Percentiles rank a stretch among this genome's conserved stretches.
phyloP scores from a whole-genome alignment of 2,329 filamentous ascomycete species.

The Calonectria henricotiae region DNA sequence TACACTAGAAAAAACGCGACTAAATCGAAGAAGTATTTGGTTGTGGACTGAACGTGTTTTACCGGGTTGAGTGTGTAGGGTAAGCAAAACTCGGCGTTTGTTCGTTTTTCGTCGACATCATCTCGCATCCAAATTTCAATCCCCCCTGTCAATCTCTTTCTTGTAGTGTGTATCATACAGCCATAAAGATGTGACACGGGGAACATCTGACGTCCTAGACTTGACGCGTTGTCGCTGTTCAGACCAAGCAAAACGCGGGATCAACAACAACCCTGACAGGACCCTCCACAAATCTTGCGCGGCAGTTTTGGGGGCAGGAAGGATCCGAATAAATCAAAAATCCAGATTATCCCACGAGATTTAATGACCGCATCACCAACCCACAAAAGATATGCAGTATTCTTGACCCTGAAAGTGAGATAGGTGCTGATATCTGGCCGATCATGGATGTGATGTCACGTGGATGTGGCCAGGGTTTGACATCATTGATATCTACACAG shows the following conservation, averaged over 20 bases:
- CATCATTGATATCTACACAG: constrained; percentile 27
- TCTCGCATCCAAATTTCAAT: not conserved
- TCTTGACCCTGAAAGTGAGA: not conserved
- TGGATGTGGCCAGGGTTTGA: constrained; percentile 7
- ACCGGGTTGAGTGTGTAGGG: too few species aligned
- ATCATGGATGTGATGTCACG: constrained; percentile 32
- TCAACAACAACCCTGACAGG: not conserved
- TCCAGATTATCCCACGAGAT: not conserved
- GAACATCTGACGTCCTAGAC: constrained; percentile 11
- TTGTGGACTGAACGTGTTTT: too few species aligned
- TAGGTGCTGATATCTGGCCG: not conserved
- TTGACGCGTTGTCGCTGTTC: not conserved
- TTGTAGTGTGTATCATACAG: not conserved
- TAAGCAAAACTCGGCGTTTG: too few species aligned
- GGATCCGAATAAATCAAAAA: not conserved
- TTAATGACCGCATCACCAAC: not conserved
- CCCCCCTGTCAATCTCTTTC: not conserved
- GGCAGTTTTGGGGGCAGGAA: not conserved
- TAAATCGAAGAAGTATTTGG: too few species aligned
- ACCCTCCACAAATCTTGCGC: not conserved
- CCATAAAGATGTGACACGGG: not conserved
- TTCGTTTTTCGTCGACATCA: not conserved
- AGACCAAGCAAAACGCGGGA: not conserved
- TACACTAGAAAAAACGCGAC: too few species aligned
- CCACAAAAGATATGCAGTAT: not conserved